Percentiles rank a stretch among this genome's conserved stretches.
phyloP scores from a whole-genome alignment of 306 rosid genomes.

The Hippophae tibetana region DNA sequence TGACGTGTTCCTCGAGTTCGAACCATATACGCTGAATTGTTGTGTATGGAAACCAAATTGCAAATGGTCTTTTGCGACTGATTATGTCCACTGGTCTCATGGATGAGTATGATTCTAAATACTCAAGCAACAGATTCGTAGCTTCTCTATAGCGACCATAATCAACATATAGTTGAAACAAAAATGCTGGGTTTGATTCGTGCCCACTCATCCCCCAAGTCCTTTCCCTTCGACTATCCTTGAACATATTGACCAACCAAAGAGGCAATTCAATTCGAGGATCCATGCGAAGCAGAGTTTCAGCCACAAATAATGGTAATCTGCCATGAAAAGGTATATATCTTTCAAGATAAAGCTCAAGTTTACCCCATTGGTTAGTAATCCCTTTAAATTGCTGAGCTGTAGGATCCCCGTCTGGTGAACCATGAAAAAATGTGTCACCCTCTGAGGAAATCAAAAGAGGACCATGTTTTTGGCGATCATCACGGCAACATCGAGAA shows the following conservation, averaged over 20 bases:
- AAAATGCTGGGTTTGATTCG: slow-evolving; percentile 75
- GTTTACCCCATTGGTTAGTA: slow-evolving; percentile 49
- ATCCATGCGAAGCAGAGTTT: slow-evolving; percentile 74
- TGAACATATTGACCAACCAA: slow-evolving; percentile 85
- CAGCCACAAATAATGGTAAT: slow-evolving; percentile 72
- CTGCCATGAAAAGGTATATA: slow-evolving; percentile 69
- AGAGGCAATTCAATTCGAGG: slow-evolving; percentile 82
- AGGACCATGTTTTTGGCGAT: slow-evolving; percentile 47
- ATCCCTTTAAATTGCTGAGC: slow-evolving; percentile 40
- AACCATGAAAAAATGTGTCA: slow-evolving; percentile 49
- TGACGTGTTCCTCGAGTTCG: slow-evolving; percentile 63
- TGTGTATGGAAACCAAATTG: slow-evolving; percentile 84
- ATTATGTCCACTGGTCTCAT: slow-evolving; percentile 54
- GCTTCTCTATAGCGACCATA: slow-evolving; percentile 85
- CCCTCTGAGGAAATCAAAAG: slow-evolving; percentile 51
- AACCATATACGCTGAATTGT: slow-evolving; percentile 57
- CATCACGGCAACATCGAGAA: slow-evolving; percentile 43
- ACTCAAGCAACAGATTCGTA: slow-evolving; percentile 69
- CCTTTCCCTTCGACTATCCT: slow-evolving; percentile 59
- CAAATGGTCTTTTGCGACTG: slow-evolving; percentile 66
- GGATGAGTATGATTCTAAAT: slow-evolving; percentile 59
- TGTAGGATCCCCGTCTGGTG: slow-evolving; percentile 41
- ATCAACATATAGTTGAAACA: slow-evolving; percentile 73
- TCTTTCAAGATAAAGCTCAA: slow-evolving; percentile 72
- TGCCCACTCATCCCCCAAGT: slow-evolving; percentile 71